Percentiles rank a stretch among this genome's conserved stretches.
Conservation (phyloP, 352 stramenopile genomes). For the Chrysophaeum taylorii region DNA sequence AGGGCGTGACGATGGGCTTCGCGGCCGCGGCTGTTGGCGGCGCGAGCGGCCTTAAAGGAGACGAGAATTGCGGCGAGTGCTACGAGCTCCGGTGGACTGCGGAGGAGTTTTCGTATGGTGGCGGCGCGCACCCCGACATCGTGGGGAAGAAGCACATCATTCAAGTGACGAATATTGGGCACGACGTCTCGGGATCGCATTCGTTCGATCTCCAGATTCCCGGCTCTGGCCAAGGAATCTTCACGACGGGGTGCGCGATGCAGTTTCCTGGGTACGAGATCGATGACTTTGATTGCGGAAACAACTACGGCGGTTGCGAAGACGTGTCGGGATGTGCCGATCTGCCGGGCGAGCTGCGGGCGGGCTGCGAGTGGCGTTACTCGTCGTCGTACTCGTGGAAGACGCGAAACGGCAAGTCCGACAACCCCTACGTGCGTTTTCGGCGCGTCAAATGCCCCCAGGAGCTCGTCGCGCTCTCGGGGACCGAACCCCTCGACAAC, state of each 20-base stretch:
- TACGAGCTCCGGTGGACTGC: neutral
- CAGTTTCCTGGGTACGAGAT: neutral
- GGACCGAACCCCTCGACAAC: neutral
- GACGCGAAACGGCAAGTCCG: neutral
- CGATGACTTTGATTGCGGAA: neutral
- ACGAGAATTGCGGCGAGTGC: slow-evolving; percentile 6
- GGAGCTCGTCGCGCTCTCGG: neutral
- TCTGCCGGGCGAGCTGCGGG: neutral
- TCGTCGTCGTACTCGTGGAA: no score
- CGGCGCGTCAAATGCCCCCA: neutral
- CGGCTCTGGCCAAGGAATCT: neutral
- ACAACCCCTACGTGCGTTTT: slow-evolving; percentile 7
- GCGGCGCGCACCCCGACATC: neutral
- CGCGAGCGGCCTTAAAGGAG: neutral
- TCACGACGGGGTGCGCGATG: neutral
- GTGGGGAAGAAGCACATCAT: neutral
- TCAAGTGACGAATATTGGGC: slow-evolving; percentile 5
- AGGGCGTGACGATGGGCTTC: slow-evolving; percentile 3
- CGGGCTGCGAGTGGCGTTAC: slow-evolving; percentile 3
- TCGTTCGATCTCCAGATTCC: slow-evolving; percentile 4
- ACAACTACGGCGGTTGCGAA: slow-evolving; percentile 2
- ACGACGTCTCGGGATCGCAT: slow-evolving; percentile 1
- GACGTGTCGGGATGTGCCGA: neutral
- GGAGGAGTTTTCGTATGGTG: neutral
- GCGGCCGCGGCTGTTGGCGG: slow-evolving; percentile 5